Evolutionary conservation across 2,329 filamentous ascomycete genomes (phyloP).

Genomic region (Colletotrichum sansevieriae): DNA sequence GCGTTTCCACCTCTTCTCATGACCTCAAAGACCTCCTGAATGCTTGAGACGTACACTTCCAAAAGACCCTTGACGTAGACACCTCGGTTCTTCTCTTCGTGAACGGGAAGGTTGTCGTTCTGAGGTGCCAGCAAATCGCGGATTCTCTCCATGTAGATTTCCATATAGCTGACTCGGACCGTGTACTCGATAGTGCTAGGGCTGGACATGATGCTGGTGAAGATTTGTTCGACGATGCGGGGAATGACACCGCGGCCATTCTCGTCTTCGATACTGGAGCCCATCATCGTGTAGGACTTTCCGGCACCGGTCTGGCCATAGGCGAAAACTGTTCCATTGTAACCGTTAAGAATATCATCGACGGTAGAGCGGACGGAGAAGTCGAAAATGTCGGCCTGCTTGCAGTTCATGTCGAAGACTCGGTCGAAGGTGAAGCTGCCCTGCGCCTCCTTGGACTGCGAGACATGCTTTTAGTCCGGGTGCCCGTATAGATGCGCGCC

Average conservation of each 20-base stretch:
- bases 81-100: constrained; percentile 95
- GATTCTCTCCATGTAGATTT: constrained; percentile 99
- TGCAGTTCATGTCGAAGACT: constrained; percentile 94
- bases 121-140: constrained; percentile 91
- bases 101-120: constrained; percentile 97
- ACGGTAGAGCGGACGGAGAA: constrained; percentile 97
- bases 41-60: constrained; percentile 95
- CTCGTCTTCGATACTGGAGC: constrained; percentile 91
- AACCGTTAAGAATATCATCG: constrained; percentile 97
- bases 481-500: constrained; percentile 16
- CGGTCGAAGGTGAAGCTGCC: constrained; percentile 97
- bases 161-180: constrained; percentile 99
- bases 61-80: constrained; percentile 96
- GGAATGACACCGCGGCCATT: constrained; percentile 94
- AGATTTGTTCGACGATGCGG: constrained; percentile 97
- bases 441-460: constrained; percentile 82
- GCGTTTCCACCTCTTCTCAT: constrained; percentile 93
- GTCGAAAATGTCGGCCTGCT: constrained; percentile 95
- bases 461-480: constrained; percentile 12
- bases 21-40: constrained; percentile 96
- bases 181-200: constrained; percentile 97
- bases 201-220: constrained; percentile 92
- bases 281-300: constrained; percentile 99
- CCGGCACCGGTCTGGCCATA: constrained; percentile 98
- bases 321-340: constrained; percentile 98